phyloP scores from a whole-genome alignment of 345 rosid species.

The Brassica carinata region DNA sequence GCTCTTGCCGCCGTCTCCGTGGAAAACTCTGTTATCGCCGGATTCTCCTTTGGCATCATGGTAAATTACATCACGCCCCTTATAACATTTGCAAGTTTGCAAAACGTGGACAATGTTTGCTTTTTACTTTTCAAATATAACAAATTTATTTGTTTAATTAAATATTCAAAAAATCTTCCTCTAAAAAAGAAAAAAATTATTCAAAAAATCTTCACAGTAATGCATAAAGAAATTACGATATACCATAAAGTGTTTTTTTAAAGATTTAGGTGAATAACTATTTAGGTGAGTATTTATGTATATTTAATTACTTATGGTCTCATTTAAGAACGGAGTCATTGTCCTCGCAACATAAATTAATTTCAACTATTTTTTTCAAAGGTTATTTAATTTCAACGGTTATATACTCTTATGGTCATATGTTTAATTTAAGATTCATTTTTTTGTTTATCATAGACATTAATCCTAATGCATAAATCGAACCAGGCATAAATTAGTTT shows the following conservation, averaged over 20 bases:
- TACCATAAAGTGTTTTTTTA: neutral
- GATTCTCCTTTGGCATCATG: constrained; percentile 87
- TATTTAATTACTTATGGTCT: neutral
- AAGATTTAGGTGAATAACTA: too few species aligned
- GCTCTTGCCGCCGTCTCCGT: constrained; percentile 84
- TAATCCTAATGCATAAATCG: neutral
- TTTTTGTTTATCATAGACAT: neutral
- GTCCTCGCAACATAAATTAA: neutral
- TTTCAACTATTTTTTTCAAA: neutral
- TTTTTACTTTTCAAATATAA: neutral
- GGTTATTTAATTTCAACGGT: neutral
- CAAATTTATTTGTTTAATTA: neutral
- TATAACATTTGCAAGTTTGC: neutral
- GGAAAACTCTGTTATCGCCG: constrained; percentile 91
- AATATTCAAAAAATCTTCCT: neutral
- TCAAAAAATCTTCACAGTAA: neutral
- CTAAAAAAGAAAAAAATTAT: neutral
- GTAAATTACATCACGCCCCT: constrained; percentile 38
- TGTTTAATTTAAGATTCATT: neutral
- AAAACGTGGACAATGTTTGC: too few species aligned
- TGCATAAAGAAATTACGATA: neutral
- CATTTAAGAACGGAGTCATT: neutral
- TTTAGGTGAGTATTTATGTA: neutral
- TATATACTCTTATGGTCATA: neutral
- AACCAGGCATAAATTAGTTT: neutral